Conservation (phyloP, 2,329 filamentous ascomycete species). For the Cryphonectria carpinicola region DNA sequence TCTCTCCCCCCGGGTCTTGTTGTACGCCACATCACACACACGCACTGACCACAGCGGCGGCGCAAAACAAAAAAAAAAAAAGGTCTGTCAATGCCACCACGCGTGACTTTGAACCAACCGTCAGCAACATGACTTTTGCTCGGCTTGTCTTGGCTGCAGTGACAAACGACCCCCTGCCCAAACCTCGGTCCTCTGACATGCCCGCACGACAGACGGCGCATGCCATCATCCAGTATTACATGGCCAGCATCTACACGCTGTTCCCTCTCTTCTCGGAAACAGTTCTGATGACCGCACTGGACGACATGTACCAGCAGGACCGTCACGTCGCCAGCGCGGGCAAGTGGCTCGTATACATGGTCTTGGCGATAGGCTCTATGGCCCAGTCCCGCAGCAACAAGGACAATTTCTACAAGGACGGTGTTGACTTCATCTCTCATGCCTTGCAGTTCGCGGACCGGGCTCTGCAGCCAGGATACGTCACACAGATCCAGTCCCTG, state of each 20-base stretch:
- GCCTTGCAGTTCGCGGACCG: conserved; percentile 80
- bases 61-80: conserved; percentile 40
- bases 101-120: conserved; percentile 87
- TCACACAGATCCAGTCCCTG: conserved; percentile 84
- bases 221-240: conserved; percentile 78
- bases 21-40: not conserved
- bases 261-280: conserved; percentile 85
- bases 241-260: conserved; percentile 78
- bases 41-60: conserved; percentile 26
- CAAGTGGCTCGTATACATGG: conserved; percentile 86
- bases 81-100: conserved; percentile 94
- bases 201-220: conserved; percentile 72
- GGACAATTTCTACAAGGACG: conserved; percentile 63
- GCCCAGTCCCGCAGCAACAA: conserved; percentile 73
- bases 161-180: conserved; percentile 72
- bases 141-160: conserved; percentile 84
- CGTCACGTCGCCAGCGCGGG: conserved; percentile 70
- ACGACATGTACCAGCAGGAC: conserved; percentile 78
- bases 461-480: conserved; percentile 82
- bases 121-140: conserved; percentile 89
- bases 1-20: too few species aligned
- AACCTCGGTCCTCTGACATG: conserved; percentile 62
- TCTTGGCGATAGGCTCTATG: conserved; percentile 80
- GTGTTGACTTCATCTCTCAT: conserved; percentile 58
- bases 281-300: conserved; percentile 74